Base-by-base conservation (phyloP, 1,284 basidiomycete genomes). In the Leccinum fallax region DNA sequence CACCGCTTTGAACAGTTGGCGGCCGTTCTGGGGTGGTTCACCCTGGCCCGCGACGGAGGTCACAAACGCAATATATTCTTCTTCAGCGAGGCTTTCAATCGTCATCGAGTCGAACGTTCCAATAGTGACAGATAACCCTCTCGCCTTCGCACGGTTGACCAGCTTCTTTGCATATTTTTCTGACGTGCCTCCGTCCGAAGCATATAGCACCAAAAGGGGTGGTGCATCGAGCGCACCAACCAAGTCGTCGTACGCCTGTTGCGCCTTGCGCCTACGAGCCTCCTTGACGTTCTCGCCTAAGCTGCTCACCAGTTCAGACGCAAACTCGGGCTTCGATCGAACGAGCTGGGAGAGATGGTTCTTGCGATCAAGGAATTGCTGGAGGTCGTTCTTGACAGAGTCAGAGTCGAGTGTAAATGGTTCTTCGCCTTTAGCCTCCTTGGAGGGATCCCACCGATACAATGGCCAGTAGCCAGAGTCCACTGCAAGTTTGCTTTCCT, bases 41-140 rank as follows among this genome's bases (percentile, higher is more conserved):
- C 97, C 97, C 78, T 99, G 97, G 28, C 97, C 97, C n/a, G 97
- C 97, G n/a, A 92, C 93, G 38, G 94, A 97, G 13, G 94, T 95
- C 67, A 99, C 80, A 75, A 99, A 91, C 19, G 86, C 86, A 61
- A 98, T 92, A 71, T 95, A 87, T 69, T 93, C 90, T 74, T 94
- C 92, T 67, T 87, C 78, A 16, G 85, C 83, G 46, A 96, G 80
- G 63, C 85, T 85, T 63, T 93, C 88, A 58, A 97, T 78, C 6
- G 91, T 83, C 71, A 90, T 81, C 15, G 92, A 90, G 74, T 97
- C 94, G 73, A 97, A 78, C 11, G 87, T 85, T 48, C 84, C 82
- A 51, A 93, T 78, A 15, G 87, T 88, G 9, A 87, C 88, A 5
- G 92, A 87, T 53, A 98, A 80, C 24, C 97, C 95, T 57, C 97